phyloP scores from a whole-genome alignment of 306 rosid genomes.

The Hippophae tibetana region DNA sequence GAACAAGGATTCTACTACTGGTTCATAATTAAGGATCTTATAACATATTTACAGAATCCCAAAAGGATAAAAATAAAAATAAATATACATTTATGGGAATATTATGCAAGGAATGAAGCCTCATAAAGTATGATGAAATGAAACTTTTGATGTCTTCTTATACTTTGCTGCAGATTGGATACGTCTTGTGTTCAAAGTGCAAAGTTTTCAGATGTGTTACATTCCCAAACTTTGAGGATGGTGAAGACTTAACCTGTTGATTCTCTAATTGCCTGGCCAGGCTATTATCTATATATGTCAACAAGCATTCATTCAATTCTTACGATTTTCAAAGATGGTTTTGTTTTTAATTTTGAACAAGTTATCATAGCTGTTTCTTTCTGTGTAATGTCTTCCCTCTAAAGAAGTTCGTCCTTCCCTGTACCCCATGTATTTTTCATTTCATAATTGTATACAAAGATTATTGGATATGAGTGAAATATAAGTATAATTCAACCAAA shows the following conservation, averaged over 20 bases:
- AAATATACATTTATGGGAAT: neutral
- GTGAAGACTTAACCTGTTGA: slow-evolving; percentile 32
- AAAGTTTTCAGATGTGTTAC: slow-evolving; percentile 85
- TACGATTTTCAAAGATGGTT: neutral
- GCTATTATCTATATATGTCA: neutral
- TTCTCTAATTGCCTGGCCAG: neutral
- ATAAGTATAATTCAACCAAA: too few relatives aligned
- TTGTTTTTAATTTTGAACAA: neutral
- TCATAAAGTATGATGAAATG: neutral
- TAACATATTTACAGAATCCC: too few relatives aligned
- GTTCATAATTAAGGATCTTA: too few relatives aligned
- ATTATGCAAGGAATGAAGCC: neutral
- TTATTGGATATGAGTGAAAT: too few relatives aligned
- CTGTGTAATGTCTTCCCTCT: neutral
- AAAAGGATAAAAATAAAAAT: too few relatives aligned
- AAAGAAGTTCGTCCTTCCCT: neutral
- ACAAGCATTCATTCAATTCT: neutral
- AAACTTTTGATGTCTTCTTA: neutral
- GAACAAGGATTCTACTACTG: too few relatives aligned
- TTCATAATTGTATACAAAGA: too few relatives aligned
- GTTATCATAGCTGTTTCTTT: neutral
- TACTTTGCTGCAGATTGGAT: slow-evolving; percentile 53
- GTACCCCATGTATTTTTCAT: neutral
- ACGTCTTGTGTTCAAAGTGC: slow-evolving; percentile 60
- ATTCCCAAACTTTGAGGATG: slow-evolving; percentile 65